These are phyloP conservation scores for Parietichytrium sp. DNA, from an alignment of 108 stramenopile genomes.

Conservation along the genomic window DNA sequence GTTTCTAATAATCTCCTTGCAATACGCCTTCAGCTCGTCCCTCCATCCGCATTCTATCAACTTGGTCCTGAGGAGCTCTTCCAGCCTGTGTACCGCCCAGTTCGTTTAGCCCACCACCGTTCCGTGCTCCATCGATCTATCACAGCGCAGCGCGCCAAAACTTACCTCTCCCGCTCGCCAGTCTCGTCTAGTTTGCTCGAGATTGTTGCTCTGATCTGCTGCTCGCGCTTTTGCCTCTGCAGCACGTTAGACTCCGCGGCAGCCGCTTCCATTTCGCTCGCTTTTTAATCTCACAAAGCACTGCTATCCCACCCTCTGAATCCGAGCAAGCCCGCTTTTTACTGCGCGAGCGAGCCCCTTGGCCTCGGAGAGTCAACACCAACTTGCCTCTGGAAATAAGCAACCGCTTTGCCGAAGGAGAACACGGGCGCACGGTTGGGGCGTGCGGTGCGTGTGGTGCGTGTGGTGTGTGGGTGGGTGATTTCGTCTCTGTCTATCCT, in stretches of 20 bases:
- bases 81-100: constrained; percentile 43
- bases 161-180: constrained; percentile 60
- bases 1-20: constrained; percentile 64
- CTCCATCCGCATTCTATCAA: constrained; percentile 73
- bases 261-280: neutral
- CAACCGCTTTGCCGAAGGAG: too few species aligned
- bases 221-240: constrained; percentile 43
- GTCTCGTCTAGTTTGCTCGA: constrained; percentile 67
- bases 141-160: neutral
- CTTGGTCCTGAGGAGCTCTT: constrained; percentile 64
- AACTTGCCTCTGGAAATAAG: too few species aligned
- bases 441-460: too few species aligned
- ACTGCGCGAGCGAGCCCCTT: too few species aligned
- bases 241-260: neutral
- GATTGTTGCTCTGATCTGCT: constrained; percentile 60
- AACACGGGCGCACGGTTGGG: too few species aligned
- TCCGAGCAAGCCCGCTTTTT: too few species aligned
- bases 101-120: neutral
- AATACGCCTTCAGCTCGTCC: constrained; percentile 66
- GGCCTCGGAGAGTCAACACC: too few species aligned
- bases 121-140: neutral
- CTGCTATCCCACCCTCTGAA: too few species aligned
- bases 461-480: too few species aligned
- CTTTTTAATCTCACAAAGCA: too few species aligned
- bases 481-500: too few species aligned